Conservation (phyloP, 768 basidiomycete genomes). For the Calocybe cyanea region DNA sequence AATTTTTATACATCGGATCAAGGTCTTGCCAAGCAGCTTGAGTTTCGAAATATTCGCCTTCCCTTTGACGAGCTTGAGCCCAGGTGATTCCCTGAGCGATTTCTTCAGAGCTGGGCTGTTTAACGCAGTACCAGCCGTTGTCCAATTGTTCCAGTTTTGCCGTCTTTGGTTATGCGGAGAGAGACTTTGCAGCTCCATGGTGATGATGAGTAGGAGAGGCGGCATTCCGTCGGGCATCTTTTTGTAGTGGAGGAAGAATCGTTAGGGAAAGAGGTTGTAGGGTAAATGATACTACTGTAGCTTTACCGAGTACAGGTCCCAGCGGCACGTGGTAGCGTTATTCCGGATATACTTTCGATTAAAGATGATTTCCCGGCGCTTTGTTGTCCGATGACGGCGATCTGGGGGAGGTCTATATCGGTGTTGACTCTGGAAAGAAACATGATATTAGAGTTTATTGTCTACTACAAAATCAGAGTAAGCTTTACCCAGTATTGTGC, state of each 20-base stretch:
- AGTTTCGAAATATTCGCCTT: constrained; percentile 53
- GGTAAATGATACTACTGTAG: not conserved
- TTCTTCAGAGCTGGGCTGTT: constrained; percentile 49
- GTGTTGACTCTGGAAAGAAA: constrained; percentile 51
- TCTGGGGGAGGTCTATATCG: constrained; percentile 70
- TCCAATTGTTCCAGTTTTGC: constrained; percentile 36
- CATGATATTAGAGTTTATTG: not conserved
- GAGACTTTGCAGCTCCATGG: constrained; percentile 52
- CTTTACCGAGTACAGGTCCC: constrained; percentile 72
- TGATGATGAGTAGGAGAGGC: constrained; percentile 35
- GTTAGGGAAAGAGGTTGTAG: not conserved
- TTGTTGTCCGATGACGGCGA: constrained; percentile 70
- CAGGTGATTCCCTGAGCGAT: constrained; percentile 52
- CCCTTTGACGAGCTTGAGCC: constrained; percentile 53
- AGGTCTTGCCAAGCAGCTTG: constrained; percentile 53
- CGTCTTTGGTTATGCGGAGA: constrained; percentile 41
- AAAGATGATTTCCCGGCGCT: constrained; percentile 76
- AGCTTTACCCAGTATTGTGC: constrained; percentile 51
- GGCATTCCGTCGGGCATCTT: constrained; percentile 59
- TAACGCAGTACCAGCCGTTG: constrained; percentile 60
- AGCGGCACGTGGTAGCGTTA: constrained; percentile 64
- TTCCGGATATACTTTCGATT: constrained; percentile 73
- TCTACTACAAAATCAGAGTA: not conserved
- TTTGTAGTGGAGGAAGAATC: not conserved
- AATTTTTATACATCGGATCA: constrained; percentile 44